Conservation (phyloP, 768 basidiomycete species). For the Kwoniella europaea region DNA sequence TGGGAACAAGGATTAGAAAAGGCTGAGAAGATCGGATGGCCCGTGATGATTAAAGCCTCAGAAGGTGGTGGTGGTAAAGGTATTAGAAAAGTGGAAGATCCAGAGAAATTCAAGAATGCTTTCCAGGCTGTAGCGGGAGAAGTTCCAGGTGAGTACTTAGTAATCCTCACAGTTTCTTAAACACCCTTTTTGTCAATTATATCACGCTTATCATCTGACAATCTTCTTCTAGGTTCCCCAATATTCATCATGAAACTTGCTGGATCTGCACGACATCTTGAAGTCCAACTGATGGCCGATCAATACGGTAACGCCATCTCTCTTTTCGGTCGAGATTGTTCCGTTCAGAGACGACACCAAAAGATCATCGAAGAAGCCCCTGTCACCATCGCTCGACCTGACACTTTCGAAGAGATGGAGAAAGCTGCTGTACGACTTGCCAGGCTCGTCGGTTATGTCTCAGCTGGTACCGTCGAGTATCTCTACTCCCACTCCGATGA, state of each 20-base stretch:
- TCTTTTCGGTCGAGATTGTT: constrained; percentile 97
- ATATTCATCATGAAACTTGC: constrained; percentile 99
- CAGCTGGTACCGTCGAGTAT: constrained; percentile 98
- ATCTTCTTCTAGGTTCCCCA: constrained; percentile 75
- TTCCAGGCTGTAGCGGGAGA: constrained; percentile 93
- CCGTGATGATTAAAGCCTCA: constrained; percentile 99
- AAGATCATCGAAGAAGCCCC: constrained; percentile 99
- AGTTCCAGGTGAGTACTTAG: constrained; percentile 77
- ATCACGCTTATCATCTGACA: neutral
- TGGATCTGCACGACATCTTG: constrained; percentile 93
- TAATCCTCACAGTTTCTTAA: neutral
- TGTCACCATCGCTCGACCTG: constrained; percentile 91
- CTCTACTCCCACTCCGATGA: constrained; percentile 93
- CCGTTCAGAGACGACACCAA: constrained; percentile 97
- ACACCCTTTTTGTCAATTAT: neutral
- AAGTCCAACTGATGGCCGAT: constrained; percentile 97
- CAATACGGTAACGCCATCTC: constrained; percentile 99
- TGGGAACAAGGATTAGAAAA: constrained; percentile 84
- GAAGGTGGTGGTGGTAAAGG: constrained; percentile 99
- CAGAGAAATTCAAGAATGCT: constrained; percentile 89
- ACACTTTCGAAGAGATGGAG: constrained; percentile 96
- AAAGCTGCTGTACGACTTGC: constrained; percentile 98
- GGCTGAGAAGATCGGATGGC: constrained; percentile 90
- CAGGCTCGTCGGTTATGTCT: constrained; percentile 97
- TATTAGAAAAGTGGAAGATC: constrained; percentile 87